Evolutionary conservation across 371 early-diverging fungal genomes (phyloP), one percentile per base, ranked within the genome.

Genomic region (Mucor racemosus): DNA sequence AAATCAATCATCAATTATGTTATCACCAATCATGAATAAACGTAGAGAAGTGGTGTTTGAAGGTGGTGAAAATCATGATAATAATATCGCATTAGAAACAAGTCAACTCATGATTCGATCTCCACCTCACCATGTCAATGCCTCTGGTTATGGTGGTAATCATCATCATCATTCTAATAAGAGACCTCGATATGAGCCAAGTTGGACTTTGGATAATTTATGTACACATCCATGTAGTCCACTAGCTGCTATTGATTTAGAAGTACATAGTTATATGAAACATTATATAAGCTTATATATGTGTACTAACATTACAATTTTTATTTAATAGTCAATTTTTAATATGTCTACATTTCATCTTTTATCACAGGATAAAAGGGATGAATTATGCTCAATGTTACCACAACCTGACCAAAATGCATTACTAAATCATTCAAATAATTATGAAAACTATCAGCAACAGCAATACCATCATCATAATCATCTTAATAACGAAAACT

Each of bases 271-370:
- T n/a, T n/a, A n/a, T 82, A 48, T 34, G 44, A 34, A 36, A 61
- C 26, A 48, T 19, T 42, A 40, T 56, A 55, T 42, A 21, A 62
- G 62, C 46, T 40, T 54, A 63, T 61, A 54, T 33, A 63, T 0
- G n/a, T n/a, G n/a, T 40, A 48, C 34, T 58, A 65, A 44, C 33
- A 67, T 17, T 26, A 40, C 35, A 10, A 53, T 50, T 46, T n/a
- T 17, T 53, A 48, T 42, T 4, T n/a, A n/a, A n/a, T 59, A 82
- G 79, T 68, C 76, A 19, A 67, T 79, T 19, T 79, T 79, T 63
- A 75, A 76, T 64, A 48, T 72, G 58, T 64, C 77, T 13, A 68
- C 62, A 11, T 82, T 82, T 67, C 76, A 82, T 64, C 65, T 77
- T 15, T 62, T 82, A 40, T 59, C 78, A 56, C 71, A 76, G 42